Evolutionary conservation across 2,329 filamentous ascomycete species (phyloP).

Genomic region (Penicillium sumatraense): DNA sequence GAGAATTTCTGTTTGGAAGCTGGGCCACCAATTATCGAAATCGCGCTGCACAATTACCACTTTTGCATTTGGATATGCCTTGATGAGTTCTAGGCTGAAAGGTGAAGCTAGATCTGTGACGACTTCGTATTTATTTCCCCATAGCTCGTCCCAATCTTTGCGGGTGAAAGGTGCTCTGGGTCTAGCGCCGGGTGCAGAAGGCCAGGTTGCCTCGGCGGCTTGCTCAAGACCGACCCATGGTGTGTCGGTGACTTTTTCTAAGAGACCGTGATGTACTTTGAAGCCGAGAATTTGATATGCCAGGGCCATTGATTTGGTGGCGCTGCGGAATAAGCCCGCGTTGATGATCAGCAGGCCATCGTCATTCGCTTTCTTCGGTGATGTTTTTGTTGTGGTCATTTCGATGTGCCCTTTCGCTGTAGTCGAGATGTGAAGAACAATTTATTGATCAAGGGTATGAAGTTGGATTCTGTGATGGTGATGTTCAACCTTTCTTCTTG

Average conservation of each 20-base stretch:
- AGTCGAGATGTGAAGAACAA: neutral
- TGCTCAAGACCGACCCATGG: constrained; percentile 2
- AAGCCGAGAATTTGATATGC: constrained; percentile 7
- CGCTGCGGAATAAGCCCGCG: constrained; percentile 6
- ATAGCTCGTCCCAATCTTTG: constrained; percentile 3
- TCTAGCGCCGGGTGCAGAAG: neutral
- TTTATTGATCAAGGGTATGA: neutral
- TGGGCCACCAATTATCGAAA: constrained; percentile 7
- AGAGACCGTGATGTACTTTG: constrained; percentile 8
- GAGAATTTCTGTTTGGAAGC: constrained; percentile 6
- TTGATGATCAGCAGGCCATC: constrained; percentile 7
- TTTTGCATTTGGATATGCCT: neutral
- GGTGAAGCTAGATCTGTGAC: constrained; percentile 6
- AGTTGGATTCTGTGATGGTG: neutral
- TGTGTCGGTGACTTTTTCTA: constrained; percentile 3
- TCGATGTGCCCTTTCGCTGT: neutral
- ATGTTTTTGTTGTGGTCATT: neutral
- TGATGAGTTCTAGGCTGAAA: constrained; percentile 3
- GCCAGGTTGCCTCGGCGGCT: constrained; percentile 8
- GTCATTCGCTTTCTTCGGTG: neutral
- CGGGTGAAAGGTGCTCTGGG: constrained; percentile 2
- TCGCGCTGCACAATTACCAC: constrained; percentile 5
- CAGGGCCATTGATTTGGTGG: constrained; percentile 4
- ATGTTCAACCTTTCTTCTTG: neutral
- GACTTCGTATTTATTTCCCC: constrained; percentile 4